Evolutionary conservation across 768 basidiomycete species (phyloP).

Genomic region (Lactifluus subvellereus): DNA sequence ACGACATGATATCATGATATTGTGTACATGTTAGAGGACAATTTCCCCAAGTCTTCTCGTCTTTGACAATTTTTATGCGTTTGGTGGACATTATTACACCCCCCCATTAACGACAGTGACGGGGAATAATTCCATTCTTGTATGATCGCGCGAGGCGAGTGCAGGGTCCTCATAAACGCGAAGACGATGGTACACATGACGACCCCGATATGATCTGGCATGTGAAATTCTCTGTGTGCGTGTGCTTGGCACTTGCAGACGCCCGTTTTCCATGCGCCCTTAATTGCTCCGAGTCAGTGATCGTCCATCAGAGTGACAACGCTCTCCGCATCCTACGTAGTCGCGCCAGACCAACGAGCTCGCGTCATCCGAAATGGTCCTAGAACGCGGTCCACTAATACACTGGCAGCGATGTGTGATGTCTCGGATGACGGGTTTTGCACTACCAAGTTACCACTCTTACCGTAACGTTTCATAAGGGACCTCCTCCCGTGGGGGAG

Average conservation of each 20-base stretch:
- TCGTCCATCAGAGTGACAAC: neutral
- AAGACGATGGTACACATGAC: too few relatives aligned
- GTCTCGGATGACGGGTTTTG: too few relatives aligned
- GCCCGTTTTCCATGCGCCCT: neutral
- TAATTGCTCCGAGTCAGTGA: neutral
- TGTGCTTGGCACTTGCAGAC: too few relatives aligned
- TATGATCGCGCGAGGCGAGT: neutral
- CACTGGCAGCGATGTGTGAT: too few relatives aligned
- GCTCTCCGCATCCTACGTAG: neutral
- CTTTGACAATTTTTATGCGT: neutral
- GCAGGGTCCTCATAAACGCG: neutral
- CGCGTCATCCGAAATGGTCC: neutral
- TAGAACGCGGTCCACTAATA: too few relatives aligned
- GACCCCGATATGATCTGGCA: neutral
- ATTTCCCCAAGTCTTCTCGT: neutral
- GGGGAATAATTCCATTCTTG: conserved; percentile 5
- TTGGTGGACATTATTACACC: neutral
- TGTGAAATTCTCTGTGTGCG: neutral
- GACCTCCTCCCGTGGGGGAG: too few relatives aligned
- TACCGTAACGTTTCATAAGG: too few relatives aligned
- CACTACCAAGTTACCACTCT: too few relatives aligned
- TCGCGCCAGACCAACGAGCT: neutral
- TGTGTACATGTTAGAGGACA: conserved; percentile 7
- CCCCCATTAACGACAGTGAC: neutral
- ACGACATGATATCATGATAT: neutral